Percentiles rank a stretch among this genome's conserved stretches.
These are phyloP conservation scores for Ambrosia hybrid DNA, from an alignment of 140 eudicot genomes.

Conservation along the genomic window DNA sequence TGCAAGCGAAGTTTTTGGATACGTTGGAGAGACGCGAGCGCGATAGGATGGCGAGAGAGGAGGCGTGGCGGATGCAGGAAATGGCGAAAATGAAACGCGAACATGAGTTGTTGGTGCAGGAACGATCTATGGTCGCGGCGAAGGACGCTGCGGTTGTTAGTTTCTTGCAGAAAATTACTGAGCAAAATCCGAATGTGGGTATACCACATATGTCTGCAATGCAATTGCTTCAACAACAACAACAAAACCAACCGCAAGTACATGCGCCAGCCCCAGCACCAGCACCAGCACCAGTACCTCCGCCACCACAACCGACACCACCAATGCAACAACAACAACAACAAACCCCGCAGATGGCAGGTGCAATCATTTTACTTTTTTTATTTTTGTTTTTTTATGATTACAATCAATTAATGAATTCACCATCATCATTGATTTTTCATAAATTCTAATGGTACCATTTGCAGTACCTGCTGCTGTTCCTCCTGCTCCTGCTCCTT, in stretches of 20 bases:
- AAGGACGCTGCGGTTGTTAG: conserved; percentile 74
- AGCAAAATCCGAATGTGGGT: conserved; percentile 35
- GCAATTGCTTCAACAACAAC: conserved; percentile 34
- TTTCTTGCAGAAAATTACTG: conserved; percentile 63
- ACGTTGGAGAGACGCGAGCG: conserved; percentile 76
- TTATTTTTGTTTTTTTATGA: neutral
- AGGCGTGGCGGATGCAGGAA: conserved; percentile 83
- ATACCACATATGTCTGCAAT: conserved; percentile 35
- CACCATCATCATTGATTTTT: neutral
- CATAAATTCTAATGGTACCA: neutral
- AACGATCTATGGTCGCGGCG: conserved; percentile 76
- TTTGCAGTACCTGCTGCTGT: conserved; percentile 3
- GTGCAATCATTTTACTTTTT: conserved; percentile 14
- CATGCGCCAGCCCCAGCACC: neutral
- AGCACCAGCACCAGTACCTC: neutral
- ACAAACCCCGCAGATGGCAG: conserved; percentile 14
- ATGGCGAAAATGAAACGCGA: conserved; percentile 68
- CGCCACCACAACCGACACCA: conserved; percentile 17
- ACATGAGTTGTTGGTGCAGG: conserved; percentile 74
- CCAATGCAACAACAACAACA: conserved; percentile 22
- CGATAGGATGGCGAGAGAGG: conserved; percentile 71
- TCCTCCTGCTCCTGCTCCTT: neutral
- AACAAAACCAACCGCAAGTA: conserved; percentile 7
- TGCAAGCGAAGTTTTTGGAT: conserved; percentile 69
- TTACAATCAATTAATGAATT: neutral